phyloP scores from a whole-genome alignment of 768 basidiomycete species.

The Amanita exitialis region DNA sequence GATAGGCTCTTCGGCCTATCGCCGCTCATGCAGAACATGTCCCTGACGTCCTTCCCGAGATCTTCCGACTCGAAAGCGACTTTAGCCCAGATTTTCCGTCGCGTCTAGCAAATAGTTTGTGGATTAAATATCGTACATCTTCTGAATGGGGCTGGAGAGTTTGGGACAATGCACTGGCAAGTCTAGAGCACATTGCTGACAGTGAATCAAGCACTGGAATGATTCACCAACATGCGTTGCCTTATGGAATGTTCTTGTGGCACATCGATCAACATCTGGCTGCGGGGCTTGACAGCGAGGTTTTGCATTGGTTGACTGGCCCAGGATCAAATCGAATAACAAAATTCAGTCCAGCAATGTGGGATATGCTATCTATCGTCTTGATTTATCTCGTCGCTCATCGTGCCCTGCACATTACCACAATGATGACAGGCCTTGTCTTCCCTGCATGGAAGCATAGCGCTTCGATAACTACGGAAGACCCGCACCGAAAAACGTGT shows the following conservation, averaged over 20 bases:
- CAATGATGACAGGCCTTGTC: slow-evolving; percentile 63
- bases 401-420: slow-evolving; percentile 63
- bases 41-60: slow-evolving; percentile 49
- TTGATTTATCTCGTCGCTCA: slow-evolving; percentile 55
- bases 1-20: slow-evolving; percentile 38
- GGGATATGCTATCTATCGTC: slow-evolving; percentile 56
- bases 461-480: slow-evolving; percentile 26
- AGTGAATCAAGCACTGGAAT: slow-evolving; percentile 38
- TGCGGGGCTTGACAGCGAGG: slow-evolving; percentile 57
- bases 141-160: slow-evolving; percentile 73
- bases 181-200: slow-evolving; percentile 56
- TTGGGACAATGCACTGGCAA: slow-evolving; percentile 76
- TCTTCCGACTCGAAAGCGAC: slow-evolving; percentile 54
- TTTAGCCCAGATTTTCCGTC: slow-evolving; percentile 51
- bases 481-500: slow-evolving; percentile 25
- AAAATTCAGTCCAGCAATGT: slow-evolving; percentile 48
- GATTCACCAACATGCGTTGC: slow-evolving; percentile 44
- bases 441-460: slow-evolving; percentile 67
- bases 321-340: slow-evolving; percentile 55
- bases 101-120: slow-evolving; percentile 63
- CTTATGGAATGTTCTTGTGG: slow-evolving; percentile 62
- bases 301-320: slow-evolving; percentile 64
- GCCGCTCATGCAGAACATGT: slow-evolving; percentile 29
- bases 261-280: slow-evolving; percentile 75
- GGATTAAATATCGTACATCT: slow-evolving; percentile 75